Conservation (phyloP, 305 asterid species). For the Solanum hybrid region DNA sequence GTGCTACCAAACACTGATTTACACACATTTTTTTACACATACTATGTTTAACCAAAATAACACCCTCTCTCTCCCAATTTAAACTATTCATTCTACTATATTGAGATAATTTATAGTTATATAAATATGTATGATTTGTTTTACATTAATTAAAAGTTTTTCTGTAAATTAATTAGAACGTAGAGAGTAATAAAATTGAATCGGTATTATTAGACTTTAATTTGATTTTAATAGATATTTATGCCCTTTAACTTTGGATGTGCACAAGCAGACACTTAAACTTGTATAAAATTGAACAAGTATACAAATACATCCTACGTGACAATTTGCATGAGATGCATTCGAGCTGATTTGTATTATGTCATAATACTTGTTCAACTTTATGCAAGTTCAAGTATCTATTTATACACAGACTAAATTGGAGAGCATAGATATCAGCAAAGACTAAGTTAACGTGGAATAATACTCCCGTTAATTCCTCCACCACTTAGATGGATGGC, state of each 20-base stretch:
- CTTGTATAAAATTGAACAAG: no score
- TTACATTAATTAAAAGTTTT: no score
- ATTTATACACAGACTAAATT: no score
- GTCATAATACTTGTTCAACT: not conserved
- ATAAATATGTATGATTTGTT: not conserved
- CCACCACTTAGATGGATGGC: not conserved
- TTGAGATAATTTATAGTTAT: not conserved
- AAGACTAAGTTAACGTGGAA: no score
- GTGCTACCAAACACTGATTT: slow-evolving; percentile 25
- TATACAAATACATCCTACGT: no score
- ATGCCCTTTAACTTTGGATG: not conserved
- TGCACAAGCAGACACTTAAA: no score
- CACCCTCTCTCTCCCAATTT: not conserved
- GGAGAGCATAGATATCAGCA: not conserved
- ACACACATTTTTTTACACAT: slow-evolving; percentile 24
- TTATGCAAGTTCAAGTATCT: not conserved
- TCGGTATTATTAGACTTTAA: not conserved
- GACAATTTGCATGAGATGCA: not conserved
- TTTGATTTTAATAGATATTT: not conserved
- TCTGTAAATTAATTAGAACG: not conserved
- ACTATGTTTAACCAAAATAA: slow-evolving; percentile 7
- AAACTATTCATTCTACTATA: not conserved
- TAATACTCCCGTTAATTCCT: not conserved
- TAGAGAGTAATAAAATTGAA: not conserved
- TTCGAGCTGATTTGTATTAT: no score